These are phyloP conservation scores for Yarrowia divulgata DNA, from an alignment of 805 yeast species.

Conservation along the genomic window DNA sequence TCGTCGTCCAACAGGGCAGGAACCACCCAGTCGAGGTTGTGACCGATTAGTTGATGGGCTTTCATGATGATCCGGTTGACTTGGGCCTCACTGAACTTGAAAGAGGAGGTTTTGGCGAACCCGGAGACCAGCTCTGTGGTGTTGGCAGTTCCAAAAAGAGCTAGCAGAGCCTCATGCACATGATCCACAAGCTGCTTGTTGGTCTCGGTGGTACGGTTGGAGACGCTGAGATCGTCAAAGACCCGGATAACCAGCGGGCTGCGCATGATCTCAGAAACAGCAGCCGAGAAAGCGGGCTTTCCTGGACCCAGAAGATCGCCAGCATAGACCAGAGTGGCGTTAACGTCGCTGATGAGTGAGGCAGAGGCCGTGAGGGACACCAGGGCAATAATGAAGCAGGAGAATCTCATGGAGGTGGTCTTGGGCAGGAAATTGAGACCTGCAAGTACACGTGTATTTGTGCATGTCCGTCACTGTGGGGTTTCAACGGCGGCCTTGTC, in stretches of 20 bases:
- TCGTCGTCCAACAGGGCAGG: not conserved
- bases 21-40: constrained; percentile 3
- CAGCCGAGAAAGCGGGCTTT: not conserved
- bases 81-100: not conserved
- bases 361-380: not conserved
- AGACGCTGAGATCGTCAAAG: constrained; percentile 6
- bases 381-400: not conserved
- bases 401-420: not conserved
- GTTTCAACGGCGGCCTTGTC: not conserved
- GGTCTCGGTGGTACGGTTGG: constrained; percentile 1
- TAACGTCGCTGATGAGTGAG: not conserved
- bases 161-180: not conserved
- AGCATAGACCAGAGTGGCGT: constrained; percentile 3
- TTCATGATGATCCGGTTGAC: not conserved
- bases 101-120: not conserved
- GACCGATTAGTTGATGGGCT: not conserved
- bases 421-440: too few species aligned
- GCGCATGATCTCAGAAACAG: not conserved
- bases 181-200: not conserved
- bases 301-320: constrained; percentile 5
- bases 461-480: not conserved
- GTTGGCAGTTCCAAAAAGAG: not conserved
- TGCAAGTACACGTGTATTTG: constrained; percentile 4
- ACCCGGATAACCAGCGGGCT: constrained; percentile 3
- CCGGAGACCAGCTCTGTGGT: not conserved